Evolutionary conservation across 495 filamentous ascomycete genomes (phyloP).

Genomic region (Xylaria palmicola): DNA sequence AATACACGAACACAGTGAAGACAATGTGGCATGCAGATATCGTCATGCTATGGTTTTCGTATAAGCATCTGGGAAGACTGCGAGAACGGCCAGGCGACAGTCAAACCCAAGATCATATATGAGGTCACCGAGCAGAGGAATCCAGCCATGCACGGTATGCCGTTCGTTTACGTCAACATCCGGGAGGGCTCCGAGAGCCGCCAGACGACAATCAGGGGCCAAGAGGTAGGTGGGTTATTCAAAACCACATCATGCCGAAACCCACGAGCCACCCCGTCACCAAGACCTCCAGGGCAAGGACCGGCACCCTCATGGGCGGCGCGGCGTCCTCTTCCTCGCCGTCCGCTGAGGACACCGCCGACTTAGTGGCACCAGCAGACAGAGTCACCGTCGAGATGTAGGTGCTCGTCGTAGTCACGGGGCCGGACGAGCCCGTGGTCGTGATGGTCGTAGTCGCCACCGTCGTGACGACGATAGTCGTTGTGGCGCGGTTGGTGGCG

Average conservation of each 20-base stretch:
- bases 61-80: too few relatives aligned
- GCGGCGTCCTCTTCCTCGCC: neutral
- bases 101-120: too few relatives aligned
- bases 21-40: too few relatives aligned
- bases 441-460: too few relatives aligned
- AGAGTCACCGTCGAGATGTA: conserved; percentile 7
- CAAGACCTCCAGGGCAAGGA: neutral
- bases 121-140: too few relatives aligned
- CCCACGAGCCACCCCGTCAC: neutral
- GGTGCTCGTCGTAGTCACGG: conserved; percentile 12
- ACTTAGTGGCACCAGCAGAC: neutral
- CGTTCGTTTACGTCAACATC: too few relatives aligned
- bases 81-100: too few relatives aligned
- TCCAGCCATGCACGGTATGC: too few relatives aligned
- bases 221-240: neutral
- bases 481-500: neutral
- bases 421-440: conserved; percentile 12
- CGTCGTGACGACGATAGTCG: neutral
- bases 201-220: neutral
- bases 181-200: too few relatives aligned
- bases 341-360: neutral
- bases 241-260: neutral
- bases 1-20: too few relatives aligned
- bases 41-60: too few relatives aligned
- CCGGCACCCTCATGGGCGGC: neutral